A percentile compares a stretch with the other conserved stretches of the same genome.
These are phyloP conservation scores for Boehmeria nivea DNA, from an alignment of 306 rosid genomes.

Conservation along the genomic window DNA sequence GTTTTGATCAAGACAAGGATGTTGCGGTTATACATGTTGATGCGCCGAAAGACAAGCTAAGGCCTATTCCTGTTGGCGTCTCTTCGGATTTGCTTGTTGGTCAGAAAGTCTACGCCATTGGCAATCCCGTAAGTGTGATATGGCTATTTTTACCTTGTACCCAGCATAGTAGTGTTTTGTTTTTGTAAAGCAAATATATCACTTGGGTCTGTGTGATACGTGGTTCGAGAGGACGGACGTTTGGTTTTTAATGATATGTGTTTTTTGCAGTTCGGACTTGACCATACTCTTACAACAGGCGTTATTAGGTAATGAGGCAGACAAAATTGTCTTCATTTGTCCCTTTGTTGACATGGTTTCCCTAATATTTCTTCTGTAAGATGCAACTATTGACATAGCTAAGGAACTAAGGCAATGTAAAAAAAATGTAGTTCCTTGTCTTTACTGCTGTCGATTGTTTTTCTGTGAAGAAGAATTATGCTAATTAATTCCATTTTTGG, in stretches of 20 bases:
- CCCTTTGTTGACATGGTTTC: neutral
- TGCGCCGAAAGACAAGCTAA: constrained; percentile 78
- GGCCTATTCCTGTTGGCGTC: constrained; percentile 84
- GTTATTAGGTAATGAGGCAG: constrained; percentile 67
- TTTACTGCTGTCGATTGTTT: constrained; percentile 1
- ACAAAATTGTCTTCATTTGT: constrained; percentile 10
- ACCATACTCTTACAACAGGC: constrained; percentile 93
- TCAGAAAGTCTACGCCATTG: constrained; percentile 95
- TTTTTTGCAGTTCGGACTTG: constrained; percentile 93
- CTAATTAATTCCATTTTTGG: constrained; percentile 20
- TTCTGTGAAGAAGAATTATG: neutral
- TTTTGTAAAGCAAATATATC: neutral
- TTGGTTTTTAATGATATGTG: constrained; percentile 14
- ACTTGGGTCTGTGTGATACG: neutral
- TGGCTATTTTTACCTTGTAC: neutral
- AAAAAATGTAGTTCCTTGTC: neutral
- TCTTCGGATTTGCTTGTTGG: constrained; percentile 97
- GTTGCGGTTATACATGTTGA: constrained; percentile 88
- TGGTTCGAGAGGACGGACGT: constrained; percentile 10
- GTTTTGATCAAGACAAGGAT: constrained; percentile 98
- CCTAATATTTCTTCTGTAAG: no score
- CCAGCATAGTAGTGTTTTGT: neutral
- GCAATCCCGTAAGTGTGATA: constrained; percentile 73
- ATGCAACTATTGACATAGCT: no score
- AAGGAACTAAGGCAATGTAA: neutral